Conservation (phyloP, 2,329 filamentous ascomycete species). For the Xylaria polymorpha region DNA sequence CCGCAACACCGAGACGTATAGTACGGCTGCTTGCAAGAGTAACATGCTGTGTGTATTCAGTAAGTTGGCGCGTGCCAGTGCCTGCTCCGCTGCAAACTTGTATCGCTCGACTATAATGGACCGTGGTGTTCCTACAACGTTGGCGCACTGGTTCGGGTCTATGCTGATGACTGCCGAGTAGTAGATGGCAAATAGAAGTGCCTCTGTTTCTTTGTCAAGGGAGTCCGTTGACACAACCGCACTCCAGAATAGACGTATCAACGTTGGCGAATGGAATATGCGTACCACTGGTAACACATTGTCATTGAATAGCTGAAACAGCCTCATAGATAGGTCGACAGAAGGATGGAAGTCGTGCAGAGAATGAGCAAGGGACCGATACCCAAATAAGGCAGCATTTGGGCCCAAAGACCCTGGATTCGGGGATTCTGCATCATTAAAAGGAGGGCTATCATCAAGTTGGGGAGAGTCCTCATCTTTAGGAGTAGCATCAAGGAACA, state of each 20-base stretch:
- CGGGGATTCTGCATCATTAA: slow-evolving; percentile 19
- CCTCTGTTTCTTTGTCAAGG: slow-evolving; percentile 62
- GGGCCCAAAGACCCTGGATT: slow-evolving; percentile 17
- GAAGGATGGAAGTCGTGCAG: slow-evolving; percentile 43
- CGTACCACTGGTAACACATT: slow-evolving; percentile 46
- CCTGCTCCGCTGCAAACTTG: slow-evolving; percentile 72
- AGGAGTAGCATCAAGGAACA: slow-evolving; percentile 36
- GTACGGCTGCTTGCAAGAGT: slow-evolving; percentile 70
- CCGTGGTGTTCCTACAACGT: slow-evolving; percentile 64
- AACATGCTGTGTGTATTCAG: slow-evolving; percentile 70
- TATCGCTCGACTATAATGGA: slow-evolving; percentile 63
- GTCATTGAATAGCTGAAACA: slow-evolving; percentile 45
- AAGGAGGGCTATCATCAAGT: slow-evolving; percentile 18
- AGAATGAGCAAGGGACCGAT: slow-evolving; percentile 44
- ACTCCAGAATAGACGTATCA: slow-evolving; percentile 44
- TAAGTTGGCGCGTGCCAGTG: slow-evolving; percentile 70
- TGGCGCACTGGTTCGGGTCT: slow-evolving; percentile 58
- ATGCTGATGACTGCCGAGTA: slow-evolving; percentile 67
- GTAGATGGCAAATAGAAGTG: slow-evolving; percentile 71
- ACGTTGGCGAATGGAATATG: slow-evolving; percentile 49
- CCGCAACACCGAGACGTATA: slow-evolving; percentile 68
- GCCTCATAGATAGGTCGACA: slow-evolving; percentile 40
- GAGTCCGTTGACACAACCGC: slow-evolving; percentile 38
- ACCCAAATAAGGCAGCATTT: slow-evolving; percentile 46
- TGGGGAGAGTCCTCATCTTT: slow-evolving; percentile 31